These are phyloP conservation scores for Conoideocrella luteorostrata DNA, from an alignment of 2,329 filamentous ascomycete genomes.

Conservation along the genomic window DNA sequence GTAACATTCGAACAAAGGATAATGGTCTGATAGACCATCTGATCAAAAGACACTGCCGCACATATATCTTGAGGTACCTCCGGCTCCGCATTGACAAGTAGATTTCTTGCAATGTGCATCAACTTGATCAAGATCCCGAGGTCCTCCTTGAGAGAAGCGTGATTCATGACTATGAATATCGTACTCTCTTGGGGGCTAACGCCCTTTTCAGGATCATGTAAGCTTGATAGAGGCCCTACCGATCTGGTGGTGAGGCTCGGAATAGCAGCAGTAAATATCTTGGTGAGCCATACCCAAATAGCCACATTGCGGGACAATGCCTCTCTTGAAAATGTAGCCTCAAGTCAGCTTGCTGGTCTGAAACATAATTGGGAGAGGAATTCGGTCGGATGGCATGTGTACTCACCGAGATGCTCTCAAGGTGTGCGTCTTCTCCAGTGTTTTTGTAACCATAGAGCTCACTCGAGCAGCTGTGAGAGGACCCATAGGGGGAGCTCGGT, in stretches of 20 bases:
- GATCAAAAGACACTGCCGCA: conserved; percentile 57
- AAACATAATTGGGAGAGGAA: too few species aligned
- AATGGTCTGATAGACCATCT: conserved; percentile 60
- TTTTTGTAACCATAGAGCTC: conserved; percentile 51
- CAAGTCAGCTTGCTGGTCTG: conserved; percentile 14
- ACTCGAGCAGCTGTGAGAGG: conserved; percentile 48
- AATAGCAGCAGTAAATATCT: conserved; percentile 55
- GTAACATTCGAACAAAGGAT: conserved; percentile 61
- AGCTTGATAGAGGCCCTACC: conserved; percentile 46
- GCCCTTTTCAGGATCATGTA: conserved; percentile 48
- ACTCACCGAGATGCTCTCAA: conserved; percentile 52
- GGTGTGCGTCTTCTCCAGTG: conserved; percentile 58
- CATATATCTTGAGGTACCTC: conserved; percentile 61
- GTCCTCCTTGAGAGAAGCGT: conserved; percentile 54
- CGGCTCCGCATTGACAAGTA: conserved; percentile 58
- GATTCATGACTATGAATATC: conserved; percentile 56
- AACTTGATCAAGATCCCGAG: conserved; percentile 59
- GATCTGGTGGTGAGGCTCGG: conserved; percentile 55
- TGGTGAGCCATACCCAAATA: conserved; percentile 59
- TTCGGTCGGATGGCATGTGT: too few species aligned
- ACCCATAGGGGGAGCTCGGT: conserved; percentile 50
- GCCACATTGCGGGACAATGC: conserved; percentile 55
- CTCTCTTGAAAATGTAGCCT: conserved; percentile 36
- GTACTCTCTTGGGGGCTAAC: conserved; percentile 58
- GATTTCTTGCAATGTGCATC: conserved; percentile 59